A percentile compares a stretch with the other conserved stretches of the same genome.
Conservation (phyloP, 129 eudicot genomes). For the Tagetes patula region DNA sequence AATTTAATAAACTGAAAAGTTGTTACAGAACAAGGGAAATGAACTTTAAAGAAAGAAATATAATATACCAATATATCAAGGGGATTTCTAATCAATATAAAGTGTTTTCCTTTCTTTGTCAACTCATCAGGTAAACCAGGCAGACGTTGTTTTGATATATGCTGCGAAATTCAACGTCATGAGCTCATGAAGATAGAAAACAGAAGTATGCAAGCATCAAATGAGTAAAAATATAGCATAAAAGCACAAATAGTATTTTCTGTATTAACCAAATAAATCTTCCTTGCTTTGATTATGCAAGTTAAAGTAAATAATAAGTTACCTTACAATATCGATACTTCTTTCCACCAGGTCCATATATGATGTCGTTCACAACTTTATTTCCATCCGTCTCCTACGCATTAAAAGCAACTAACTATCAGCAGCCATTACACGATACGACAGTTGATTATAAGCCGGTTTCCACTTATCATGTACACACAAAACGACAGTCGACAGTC, state of each 20-base stretch:
- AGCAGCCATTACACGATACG: not conserved
- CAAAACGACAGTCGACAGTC: too few relatives aligned
- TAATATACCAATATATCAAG: constrained; percentile 75
- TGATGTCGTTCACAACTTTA: constrained; percentile 67
- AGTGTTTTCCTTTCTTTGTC: constrained; percentile 88
- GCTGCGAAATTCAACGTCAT: constrained; percentile 45
- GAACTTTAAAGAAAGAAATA: not conserved
- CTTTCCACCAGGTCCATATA: constrained; percentile 75
- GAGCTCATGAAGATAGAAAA: constrained; percentile 8
- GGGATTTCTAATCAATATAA: constrained; percentile 83
- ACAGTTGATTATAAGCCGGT: not conserved
- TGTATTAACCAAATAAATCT: not conserved
- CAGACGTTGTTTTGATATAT: constrained; percentile 71
- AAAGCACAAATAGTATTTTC: not conserved
- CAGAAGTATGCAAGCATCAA: constrained; percentile 17
- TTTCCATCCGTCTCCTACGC: constrained; percentile 88
- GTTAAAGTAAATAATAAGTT: constrained; percentile 7
- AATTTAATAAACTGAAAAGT: not conserved
- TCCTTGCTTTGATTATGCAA: not conserved
- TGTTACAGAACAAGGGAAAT: constrained; percentile 6
- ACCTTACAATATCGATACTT: constrained; percentile 95
- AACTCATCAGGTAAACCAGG: constrained; percentile 68
- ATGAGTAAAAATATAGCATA: not conserved
- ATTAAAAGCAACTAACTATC: constrained; percentile 23
- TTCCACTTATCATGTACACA: too few relatives aligned